phyloP scores from a whole-genome alignment of 371 early-diverging fungal genomes.

The Lichtheimia hyalospora region DNA sequence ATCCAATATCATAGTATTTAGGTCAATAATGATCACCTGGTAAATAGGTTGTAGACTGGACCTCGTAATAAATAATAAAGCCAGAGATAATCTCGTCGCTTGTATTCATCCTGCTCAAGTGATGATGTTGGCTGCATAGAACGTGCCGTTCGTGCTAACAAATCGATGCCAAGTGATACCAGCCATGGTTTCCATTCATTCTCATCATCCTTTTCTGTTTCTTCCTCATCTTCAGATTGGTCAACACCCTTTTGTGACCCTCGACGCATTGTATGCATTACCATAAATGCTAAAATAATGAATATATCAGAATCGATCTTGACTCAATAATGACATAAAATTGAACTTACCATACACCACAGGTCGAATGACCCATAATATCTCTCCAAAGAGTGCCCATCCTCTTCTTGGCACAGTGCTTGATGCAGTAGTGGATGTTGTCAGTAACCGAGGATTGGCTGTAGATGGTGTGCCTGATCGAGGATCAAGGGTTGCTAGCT shows the following conservation, averaged over 20 bases:
- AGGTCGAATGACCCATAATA: slow-evolving; percentile 40
- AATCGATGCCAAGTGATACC: slow-evolving; percentile 34
- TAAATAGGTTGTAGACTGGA: slow-evolving; percentile 30
- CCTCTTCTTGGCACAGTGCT: slow-evolving; percentile 13
- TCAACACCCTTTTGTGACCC: neutral
- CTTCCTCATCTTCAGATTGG: slow-evolving; percentile 12
- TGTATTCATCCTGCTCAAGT: slow-evolving; percentile 37
- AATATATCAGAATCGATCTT: too few species aligned
- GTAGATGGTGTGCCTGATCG: slow-evolving; percentile 35
- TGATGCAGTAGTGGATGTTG: neutral
- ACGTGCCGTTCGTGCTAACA: slow-evolving; percentile 21
- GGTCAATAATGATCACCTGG: slow-evolving; percentile 21
- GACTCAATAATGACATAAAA: too few species aligned
- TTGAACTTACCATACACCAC: slow-evolving; percentile 37
- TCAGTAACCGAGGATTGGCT: slow-evolving; percentile 4
- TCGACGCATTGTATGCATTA: neutral
- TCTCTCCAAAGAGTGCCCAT: slow-evolving; percentile 30
- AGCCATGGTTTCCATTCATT: slow-evolving; percentile 39
- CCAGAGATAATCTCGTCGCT: slow-evolving; percentile 31
- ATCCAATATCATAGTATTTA: neutral
- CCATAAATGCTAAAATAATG: neutral
- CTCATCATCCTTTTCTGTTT: slow-evolving; percentile 17
- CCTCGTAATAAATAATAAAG: slow-evolving; percentile 37
- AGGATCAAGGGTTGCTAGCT: slow-evolving; percentile 29
- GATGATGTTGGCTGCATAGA: slow-evolving; percentile 27